Base-by-base conservation (phyloP, 139 green algal genomes). In the Closterium sp. region DNA sequence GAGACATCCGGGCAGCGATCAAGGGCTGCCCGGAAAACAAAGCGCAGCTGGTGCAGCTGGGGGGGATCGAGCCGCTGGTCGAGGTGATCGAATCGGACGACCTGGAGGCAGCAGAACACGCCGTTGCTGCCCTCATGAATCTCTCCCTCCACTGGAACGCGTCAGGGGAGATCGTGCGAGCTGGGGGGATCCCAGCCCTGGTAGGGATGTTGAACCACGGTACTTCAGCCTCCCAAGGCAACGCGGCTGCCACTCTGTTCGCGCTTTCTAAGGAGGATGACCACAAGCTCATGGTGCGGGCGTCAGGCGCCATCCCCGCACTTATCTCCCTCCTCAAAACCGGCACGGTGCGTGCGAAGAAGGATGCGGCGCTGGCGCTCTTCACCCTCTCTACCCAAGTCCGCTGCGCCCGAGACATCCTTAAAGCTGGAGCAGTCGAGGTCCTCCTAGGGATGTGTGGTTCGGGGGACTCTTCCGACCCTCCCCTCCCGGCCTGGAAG, bases 361-460 rank as follows among this genome's bases (percentile, higher is more conserved):
- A 93, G 34, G 90, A 93, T n/a, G 90, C 90, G 2, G 31, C 90
- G 2, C 86, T 90, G 3, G 84, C 84, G 28, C 90, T 93, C 28
- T 93, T 92, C 84, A 93, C 86, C 9, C 90, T 93, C 25, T 33
- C 86, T 21, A 89, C 86, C 9, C 33, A 91, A 6, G 64, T 23
- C 4, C 25, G 25, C 28, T 87, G 38, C 84, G 33, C 33, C 21
- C 33, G 34, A 9, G 36, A 81, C 28, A 86, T 91, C 30, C n/a
- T 91, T 25, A 85, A 36, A 16, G 28, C 25, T 6, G 88, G 88
- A 35, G 88, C 76, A 25, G 38, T 91, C 28, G 32, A 91, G 36
- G n/a, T 87, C n/a, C 33, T 91, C 25, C 33, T 91, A 31, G 28
- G 35, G 23, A 66, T 87, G 35, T 32, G 83, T 33, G 83, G 83